Base-by-base conservation (phyloP, 495 filamentous ascomycete species). In the Platismatia glauca region DNA sequence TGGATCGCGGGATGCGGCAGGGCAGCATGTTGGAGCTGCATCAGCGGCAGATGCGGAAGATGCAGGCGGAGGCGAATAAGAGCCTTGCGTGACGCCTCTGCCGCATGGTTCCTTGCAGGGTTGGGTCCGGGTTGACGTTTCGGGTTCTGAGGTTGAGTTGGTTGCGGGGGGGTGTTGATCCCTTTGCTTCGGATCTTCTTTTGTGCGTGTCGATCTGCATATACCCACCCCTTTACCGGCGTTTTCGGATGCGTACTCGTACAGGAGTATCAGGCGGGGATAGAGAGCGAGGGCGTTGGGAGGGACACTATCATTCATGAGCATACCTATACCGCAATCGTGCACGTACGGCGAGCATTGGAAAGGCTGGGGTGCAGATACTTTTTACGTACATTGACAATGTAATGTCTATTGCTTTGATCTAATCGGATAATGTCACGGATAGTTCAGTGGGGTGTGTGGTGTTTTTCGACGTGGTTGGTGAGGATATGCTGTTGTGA, bases 11-110 rank as follows among this genome's bases (percentile, higher is more conserved):
- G 61, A 94, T 95, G 90, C 79, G 89, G 53, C 84, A 83, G 13
- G 84, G 86, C 0, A 83, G 85, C 65, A 84, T 95, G 80, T 76
- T 86, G 41, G 88, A 89, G 50, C 77, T 86, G 46, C 93, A 97
- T 73, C 78, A 87, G 58, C 85, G 93, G 62, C 90, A 89, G 1
- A 81, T 97, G 81, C 77, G 89, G 66, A 83, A 79, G 71, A 87
- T 97, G 86, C 93, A 96, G 75, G 82, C 84, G 27, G 77, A 77
- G 24, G 88, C 87, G 4, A 89, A 85, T 38, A 58, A 33, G 13
- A 44, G 31, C 27, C 11, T 56, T 24, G 38, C 3, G 16, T 12
- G 13, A 15, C 16, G 33, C 24, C 20, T 35, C 5, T 35, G 4
- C 9, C 34, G 34, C 34, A 35, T n/a, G n/a, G n/a, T 37, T 37